phyloP scores from a whole-genome alignment of 2,329 filamentous ascomycete genomes.

The Hypoxylon sp. region DNA sequence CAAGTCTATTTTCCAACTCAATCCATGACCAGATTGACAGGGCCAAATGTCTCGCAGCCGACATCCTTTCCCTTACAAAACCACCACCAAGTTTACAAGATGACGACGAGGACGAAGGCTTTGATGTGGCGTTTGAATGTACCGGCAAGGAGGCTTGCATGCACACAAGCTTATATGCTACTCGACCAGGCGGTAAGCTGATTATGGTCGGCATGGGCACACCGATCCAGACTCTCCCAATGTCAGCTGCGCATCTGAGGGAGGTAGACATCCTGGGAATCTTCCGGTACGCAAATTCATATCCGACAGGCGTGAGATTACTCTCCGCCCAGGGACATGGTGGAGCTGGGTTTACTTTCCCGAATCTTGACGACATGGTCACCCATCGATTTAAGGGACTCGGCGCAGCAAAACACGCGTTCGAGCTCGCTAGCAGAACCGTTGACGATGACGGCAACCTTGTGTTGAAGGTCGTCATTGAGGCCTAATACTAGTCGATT shows the following conservation, averaged over 20 bases:
- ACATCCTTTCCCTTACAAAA: conserved; percentile 56
- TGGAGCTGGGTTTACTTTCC: conserved; percentile 57
- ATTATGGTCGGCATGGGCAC: conserved; percentile 84
- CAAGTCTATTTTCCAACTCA: conserved; percentile 56
- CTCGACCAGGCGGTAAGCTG: conserved; percentile 74
- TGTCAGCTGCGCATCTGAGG: conserved; percentile 75
- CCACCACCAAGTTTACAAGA: conserved; percentile 45
- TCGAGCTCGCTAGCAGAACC: conserved; percentile 74
- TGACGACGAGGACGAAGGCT: conserved; percentile 68
- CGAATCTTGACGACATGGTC: conserved; percentile 74
- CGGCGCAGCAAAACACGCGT: conserved; percentile 67
- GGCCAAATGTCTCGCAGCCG: conserved; percentile 59
- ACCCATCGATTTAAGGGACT: conserved; percentile 76
- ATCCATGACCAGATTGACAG: conserved; percentile 58
- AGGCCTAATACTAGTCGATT: conserved; percentile 50
- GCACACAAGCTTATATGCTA: conserved; percentile 77
- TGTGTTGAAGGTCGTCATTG: conserved; percentile 76
- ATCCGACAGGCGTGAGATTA: conserved; percentile 72
- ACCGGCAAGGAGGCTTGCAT: conserved; percentile 79
- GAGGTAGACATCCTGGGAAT: conserved; percentile 81
- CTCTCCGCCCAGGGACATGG: conserved; percentile 57
- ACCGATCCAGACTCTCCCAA: conserved; percentile 76
- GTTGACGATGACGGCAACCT: conserved; percentile 72
- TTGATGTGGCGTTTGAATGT: conserved; percentile 78
- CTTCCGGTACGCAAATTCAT: conserved; percentile 81